Conservation (phyloP, 768 basidiomycete genomes). For the Kwoniella sp. region DNA sequence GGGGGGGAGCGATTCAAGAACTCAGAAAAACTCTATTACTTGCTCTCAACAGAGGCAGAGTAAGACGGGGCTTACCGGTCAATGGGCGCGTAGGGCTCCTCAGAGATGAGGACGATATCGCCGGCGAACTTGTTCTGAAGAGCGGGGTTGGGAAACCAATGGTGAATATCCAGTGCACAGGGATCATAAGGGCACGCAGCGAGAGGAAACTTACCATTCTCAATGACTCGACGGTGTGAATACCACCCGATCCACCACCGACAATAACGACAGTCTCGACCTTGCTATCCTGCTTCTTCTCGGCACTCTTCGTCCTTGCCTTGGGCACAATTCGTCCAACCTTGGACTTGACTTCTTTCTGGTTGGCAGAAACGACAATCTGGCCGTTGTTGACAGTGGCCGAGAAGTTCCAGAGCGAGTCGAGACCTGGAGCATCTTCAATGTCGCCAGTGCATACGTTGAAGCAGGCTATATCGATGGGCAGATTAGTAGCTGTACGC, state of each 20-base stretch:
- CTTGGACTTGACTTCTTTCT: slow-evolving; percentile 68
- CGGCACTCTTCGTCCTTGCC: slow-evolving; percentile 58
- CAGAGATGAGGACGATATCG: slow-evolving; percentile 76
- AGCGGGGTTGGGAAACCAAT: too few species aligned
- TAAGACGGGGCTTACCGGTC: slow-evolving; percentile 64
- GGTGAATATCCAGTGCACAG: too few species aligned
- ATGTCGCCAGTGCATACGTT: slow-evolving; percentile 66
- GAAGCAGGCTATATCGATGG: slow-evolving; percentile 72
- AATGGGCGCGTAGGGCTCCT: slow-evolving; percentile 77
- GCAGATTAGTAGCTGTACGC: too few species aligned
- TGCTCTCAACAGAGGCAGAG: too few species aligned
- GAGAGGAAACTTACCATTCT: slow-evolving; percentile 74
- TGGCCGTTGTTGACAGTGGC: slow-evolving; percentile 66
- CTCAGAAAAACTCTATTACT: too few species aligned
- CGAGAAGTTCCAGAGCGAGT: slow-evolving; percentile 76
- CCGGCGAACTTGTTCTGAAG: slow-evolving; percentile 79
- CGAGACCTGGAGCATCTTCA: slow-evolving; percentile 86
- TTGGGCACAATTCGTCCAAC: slow-evolving; percentile 63
- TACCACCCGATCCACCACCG: slow-evolving; percentile 80
- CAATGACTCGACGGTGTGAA: slow-evolving; percentile 76
- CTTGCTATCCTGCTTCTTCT: slow-evolving; percentile 50
- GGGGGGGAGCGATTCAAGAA: background rate
- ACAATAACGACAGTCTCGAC: slow-evolving; percentile 69
- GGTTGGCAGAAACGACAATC: slow-evolving; percentile 74
- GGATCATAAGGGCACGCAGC: too few species aligned